Conservation (phyloP, 164 flowering plant species). For the Berberis thunbergii region DNA sequence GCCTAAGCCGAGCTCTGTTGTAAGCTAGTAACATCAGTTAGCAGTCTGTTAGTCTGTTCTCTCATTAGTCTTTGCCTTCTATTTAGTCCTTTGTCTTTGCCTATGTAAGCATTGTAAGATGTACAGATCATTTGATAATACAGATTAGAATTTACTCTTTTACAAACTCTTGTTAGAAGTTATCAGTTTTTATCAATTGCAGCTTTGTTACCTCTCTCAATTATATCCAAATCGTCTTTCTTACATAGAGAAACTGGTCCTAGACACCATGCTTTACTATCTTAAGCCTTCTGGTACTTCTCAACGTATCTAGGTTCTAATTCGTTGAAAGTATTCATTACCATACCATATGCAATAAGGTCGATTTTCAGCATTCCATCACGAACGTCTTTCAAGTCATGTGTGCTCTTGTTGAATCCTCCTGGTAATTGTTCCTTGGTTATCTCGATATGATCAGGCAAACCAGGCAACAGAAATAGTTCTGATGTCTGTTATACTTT, state of each 20-base stretch:
- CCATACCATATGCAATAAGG: constrained; percentile 19
- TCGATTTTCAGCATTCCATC: constrained; percentile 10
- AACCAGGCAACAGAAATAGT: constrained; percentile 33
- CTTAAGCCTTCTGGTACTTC: constrained; percentile 15
- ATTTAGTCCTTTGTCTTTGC: no score
- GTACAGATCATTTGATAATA: no score
- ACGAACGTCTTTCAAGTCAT: neutral
- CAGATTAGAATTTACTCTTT: no score
- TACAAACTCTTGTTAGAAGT: no score
- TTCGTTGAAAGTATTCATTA: constrained; percentile 33
- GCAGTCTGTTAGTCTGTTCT: no score
- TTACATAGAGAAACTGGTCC: constrained; percentile 40
- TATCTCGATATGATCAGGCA: constrained; percentile 35
- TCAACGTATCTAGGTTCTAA: constrained; percentile 24
- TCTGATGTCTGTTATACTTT: constrained; percentile 19
- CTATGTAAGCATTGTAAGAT: no score
- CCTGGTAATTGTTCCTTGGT: constrained; percentile 28
- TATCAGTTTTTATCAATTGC: constrained; percentile 10
- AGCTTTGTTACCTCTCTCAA: constrained; percentile 29
- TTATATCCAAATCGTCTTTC: constrained; percentile 16
- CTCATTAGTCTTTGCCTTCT: no score
- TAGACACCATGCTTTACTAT: constrained; percentile 26
- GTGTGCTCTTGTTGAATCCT: neutral
- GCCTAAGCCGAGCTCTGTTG: constrained; percentile 33
- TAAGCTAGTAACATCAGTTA: no score